Evolutionary conservation across 768 basidiomycete genomes (phyloP), one percentile per base, ranked within the genome.

Genomic region (Lentinula raphanica): DNA sequence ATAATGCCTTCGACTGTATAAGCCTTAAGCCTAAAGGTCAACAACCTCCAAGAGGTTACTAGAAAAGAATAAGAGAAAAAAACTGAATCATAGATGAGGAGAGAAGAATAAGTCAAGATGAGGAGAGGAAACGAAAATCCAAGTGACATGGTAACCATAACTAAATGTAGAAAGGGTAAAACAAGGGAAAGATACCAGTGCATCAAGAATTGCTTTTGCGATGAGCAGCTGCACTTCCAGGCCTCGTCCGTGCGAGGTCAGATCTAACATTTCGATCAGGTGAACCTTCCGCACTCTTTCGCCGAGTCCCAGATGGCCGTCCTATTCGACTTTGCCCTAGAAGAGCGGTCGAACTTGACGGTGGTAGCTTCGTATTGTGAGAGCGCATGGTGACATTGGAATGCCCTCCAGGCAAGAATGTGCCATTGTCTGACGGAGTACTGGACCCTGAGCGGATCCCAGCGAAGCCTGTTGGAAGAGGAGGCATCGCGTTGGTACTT

Each of bases 311-410:
- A 54, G 76, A 80, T 31, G 79, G 77, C 54, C 79, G 72, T 27
- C 80, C 80, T 56, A 77, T 77, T 42, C 83, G 69, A 74, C 83
- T 77, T 69, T 81, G 74, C 51, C 78, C 68, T 56, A 82, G 63
- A 54, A 67, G 62, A n/a, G 73, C 54, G 19, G 69, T 68, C n/a
- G 63, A 59, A 5, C 67, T 53, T 28, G 78, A 73, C 5, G 75
- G 65, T 13, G 79, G 74, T 58, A 73, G 66, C 63, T 76, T 77
- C 13, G 56, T 19, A 8, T 75, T 72, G 29, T 74, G 64, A 2
- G 72, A 65, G 58, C 84, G 78, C 45, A 80, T 66, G 2, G 82
- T 82, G 32, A 82, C 72, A 60, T 80, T 80, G 23, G 77, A 40
- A 58, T 76, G 71, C 25, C 70, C 59, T 31, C 67, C 68, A 7